Conservation (phyloP, 805 yeast species). For the Candida mattraensis region DNA sequence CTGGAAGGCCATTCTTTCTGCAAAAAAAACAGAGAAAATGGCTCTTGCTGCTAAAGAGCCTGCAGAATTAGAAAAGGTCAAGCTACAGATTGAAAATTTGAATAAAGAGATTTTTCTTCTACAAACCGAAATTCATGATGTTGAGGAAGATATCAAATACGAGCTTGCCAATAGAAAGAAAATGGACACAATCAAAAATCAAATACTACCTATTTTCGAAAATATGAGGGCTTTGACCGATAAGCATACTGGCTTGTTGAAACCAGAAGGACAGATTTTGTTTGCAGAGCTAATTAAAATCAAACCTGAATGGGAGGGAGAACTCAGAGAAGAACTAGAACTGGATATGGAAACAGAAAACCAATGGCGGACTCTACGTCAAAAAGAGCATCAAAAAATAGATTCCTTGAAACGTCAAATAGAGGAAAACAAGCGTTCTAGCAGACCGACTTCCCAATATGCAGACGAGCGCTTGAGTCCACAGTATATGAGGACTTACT, state of each 20-base stretch:
- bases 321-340: slow-evolving; percentile 29
- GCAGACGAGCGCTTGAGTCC: slow-evolving; percentile 33
- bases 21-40: slow-evolving; percentile 21
- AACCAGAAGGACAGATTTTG: slow-evolving; percentile 27
- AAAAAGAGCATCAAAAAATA: slow-evolving; percentile 35
- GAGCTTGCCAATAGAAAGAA: slow-evolving; percentile 27
- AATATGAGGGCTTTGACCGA: slow-evolving; percentile 24
- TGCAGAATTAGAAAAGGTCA: slow-evolving; percentile 17
- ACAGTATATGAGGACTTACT: slow-evolving; percentile 22
- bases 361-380: slow-evolving; percentile 41
- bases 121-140: slow-evolving; percentile 29
- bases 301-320: slow-evolving; percentile 34
- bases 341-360: slow-evolving; percentile 37
- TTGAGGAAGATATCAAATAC: slow-evolving; percentile 35
- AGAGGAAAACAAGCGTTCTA: slow-evolving; percentile 17
- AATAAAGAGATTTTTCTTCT: slow-evolving; percentile 29
- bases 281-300: slow-evolving; percentile 24
- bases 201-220: slow-evolving; percentile 25
- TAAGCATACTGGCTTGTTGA: slow-evolving; percentile 30
- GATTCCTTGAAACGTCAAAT: slow-evolving; percentile 25
- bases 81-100: slow-evolving; percentile 25
- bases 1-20: slow-evolving; percentile 34
- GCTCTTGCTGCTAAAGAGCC: slow-evolving; percentile 18
- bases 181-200: slow-evolving; percentile 26
- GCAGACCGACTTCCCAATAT: slow-evolving; percentile 16